Conservation (phyloP, 169 alveolate species). For the Amoebophrya sp. region DNA sequence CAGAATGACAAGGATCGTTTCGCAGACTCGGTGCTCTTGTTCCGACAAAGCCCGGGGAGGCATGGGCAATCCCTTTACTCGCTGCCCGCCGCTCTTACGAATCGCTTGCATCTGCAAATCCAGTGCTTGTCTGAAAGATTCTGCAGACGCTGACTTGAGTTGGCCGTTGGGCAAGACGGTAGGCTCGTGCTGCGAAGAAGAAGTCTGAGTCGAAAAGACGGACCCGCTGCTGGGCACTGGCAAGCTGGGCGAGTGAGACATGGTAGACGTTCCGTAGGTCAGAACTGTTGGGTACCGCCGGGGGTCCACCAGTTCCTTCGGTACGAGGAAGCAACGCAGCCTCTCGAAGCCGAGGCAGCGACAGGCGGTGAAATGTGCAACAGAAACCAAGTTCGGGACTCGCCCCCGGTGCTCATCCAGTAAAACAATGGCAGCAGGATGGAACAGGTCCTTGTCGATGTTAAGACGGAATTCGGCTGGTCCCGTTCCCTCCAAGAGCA, state of each 20-base stretch:
- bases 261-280: background rate
- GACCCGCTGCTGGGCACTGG: too few species aligned
- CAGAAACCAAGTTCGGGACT: background rate
- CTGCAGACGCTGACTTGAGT: background rate
- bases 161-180: background rate
- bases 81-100: background rate
- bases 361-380: background rate
- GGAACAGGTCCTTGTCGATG: too few species aligned
- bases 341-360: background rate
- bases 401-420: too few species aligned
- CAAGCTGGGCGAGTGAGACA: background rate
- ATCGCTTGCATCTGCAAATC: background rate
- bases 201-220: background rate
- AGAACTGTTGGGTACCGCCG: background rate
- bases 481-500: too few species aligned
- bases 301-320: background rate
- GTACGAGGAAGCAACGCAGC: background rate
- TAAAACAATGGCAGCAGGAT: too few species aligned
- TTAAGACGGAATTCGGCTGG: too few species aligned
- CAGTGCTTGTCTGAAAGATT: background rate
- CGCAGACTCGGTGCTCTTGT: background rate
- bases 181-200: background rate
- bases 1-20: background rate
- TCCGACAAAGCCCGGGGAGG: too few species aligned
- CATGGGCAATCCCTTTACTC: too few species aligned